phyloP scores from a whole-genome alignment of 768 basidiomycete genomes.

The Glaciozyma martinii region DNA sequence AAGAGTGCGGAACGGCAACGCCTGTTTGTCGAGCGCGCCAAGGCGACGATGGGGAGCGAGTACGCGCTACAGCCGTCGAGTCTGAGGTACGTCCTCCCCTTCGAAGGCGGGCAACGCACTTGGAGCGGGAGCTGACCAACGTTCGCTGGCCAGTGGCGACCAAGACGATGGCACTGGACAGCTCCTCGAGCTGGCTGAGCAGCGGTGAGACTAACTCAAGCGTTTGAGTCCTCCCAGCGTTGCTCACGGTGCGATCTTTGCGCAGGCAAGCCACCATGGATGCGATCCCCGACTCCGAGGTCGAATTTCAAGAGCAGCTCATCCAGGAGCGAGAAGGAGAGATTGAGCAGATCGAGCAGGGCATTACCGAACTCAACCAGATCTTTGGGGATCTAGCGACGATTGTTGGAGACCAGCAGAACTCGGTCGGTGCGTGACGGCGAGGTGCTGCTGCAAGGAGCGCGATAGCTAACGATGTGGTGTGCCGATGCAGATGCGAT shows the following conservation, averaged over 20 bases:
- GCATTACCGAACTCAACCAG: conserved; percentile 89
- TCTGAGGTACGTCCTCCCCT: too few species aligned
- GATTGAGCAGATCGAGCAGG: conserved; percentile 91
- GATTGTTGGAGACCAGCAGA: conserved; percentile 85
- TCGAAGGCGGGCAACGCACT: background rate
- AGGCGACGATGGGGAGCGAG: conserved; percentile 72
- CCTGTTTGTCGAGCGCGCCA: conserved; percentile 77
- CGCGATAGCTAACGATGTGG: background rate
- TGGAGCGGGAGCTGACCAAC: background rate
- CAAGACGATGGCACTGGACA: conserved; percentile 1
- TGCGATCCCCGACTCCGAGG: conserved; percentile 46
- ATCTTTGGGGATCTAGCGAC: conserved; percentile 95
- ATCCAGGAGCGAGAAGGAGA: conserved; percentile 90
- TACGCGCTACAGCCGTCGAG: too few species aligned
- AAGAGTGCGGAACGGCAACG: conserved; percentile 82
- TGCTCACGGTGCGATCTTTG: too few species aligned
- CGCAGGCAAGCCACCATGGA: conserved; percentile 17
- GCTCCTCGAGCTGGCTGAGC: conserved; percentile 36
- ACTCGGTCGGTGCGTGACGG: conserved; percentile 68
- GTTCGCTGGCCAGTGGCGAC: background rate
- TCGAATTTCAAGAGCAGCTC: conserved; percentile 90
- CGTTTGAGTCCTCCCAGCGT: background rate
- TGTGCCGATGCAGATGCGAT: conserved; percentile 66
- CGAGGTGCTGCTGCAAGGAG: background rate
- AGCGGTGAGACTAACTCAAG: conserved; percentile 10